Base-by-base conservation (phyloP, 139 green algal genomes). In the Pycnococcus provasolii region DNA sequence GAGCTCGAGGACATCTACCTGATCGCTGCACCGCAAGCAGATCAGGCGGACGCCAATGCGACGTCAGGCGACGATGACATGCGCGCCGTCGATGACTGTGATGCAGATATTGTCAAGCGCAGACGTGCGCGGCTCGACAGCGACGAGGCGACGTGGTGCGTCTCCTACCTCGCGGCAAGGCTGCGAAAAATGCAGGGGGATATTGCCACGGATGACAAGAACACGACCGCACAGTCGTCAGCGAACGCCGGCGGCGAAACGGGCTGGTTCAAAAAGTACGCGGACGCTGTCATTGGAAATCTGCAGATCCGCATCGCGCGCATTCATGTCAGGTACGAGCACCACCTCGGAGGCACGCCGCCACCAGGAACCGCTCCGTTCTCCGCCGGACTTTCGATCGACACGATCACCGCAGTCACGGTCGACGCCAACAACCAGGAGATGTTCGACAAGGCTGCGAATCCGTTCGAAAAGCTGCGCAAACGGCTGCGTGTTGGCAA, bases 1-100 rank as follows among this genome's bases (percentile, higher is more conserved):
- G 82, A 90, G 64, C 82, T 99, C 45, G 91, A 97, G 77, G 74
- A 86, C 2, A 83, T 99, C 7, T 99, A 90, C 75, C 70, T 96
- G 6, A 71, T 97, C 50, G 91, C 88, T 1, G 77, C 66, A 0
- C 89, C 90, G 41, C 8, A 48, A 8, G 51, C 53, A 11, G 4
- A 42, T 2, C 41, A 71, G 1, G 52, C 50, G 13, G 53, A 53
- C 2, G 9, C 65, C 40, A 26, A 26, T 26, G 26, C 26, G 26
- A 26, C 26, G 26, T 26, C 26, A 26, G 26, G 26, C 26, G 26
- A 26, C 26, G 26, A 26, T 26, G 26, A 26, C 26, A 26, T 26
- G 26, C 26, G 26, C 26, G 26, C 26, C 26, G 26, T 26, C 26
- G 26, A 26, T 0, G 26, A 26, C 26, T 26, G 26, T 26, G 26